A percentile compares a stretch with the other conserved stretches of the same genome.
Evolutionary conservation across 2,329 filamentous ascomycete genomes (phyloP).

Genomic region (Trichoderma harzianum): DNA sequence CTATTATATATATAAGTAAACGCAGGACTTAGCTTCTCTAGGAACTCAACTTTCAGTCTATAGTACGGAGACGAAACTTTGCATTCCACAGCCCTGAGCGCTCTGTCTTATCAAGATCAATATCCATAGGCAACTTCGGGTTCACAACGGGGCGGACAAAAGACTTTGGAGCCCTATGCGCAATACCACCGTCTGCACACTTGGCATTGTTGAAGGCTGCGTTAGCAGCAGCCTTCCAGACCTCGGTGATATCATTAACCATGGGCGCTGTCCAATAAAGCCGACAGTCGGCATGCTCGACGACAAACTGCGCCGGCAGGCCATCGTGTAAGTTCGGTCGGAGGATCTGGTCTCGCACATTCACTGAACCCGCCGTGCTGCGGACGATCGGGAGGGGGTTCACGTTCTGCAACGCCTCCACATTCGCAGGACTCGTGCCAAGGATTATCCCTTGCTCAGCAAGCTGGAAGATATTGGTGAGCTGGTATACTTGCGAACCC

Average conservation of each 20-base stretch:
- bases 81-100: neutral
- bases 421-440: neutral
- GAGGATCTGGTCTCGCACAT: slow-evolving; percentile 41
- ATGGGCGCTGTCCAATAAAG: slow-evolving; percentile 51
- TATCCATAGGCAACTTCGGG: neutral
- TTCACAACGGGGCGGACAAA: neutral
- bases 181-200: slow-evolving; percentile 38
- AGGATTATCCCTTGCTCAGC: neutral
- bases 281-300: slow-evolving; percentile 47
- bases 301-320: slow-evolving; percentile 46
- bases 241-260: slow-evolving; percentile 42
- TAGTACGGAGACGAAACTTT: neutral
- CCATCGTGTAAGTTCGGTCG: slow-evolving; percentile 37
- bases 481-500: slow-evolving; percentile 36
- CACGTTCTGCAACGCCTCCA: neutral
- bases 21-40: neutral
- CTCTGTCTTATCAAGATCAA: neutral
- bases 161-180: neutral
- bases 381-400: slow-evolving; percentile 32
- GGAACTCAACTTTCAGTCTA: neutral
- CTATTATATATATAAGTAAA: too few relatives aligned
- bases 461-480: neutral
- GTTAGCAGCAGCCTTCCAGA: slow-evolving; percentile 45
- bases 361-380: slow-evolving; percentile 33
- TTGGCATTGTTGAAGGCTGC: slow-evolving; percentile 41